A percentile compares a stretch with the other conserved stretches of the same genome.
Evolutionary conservation across 2,329 filamentous ascomycete genomes (phyloP).

Genomic region (Teratosphaeria destructans): DNA sequence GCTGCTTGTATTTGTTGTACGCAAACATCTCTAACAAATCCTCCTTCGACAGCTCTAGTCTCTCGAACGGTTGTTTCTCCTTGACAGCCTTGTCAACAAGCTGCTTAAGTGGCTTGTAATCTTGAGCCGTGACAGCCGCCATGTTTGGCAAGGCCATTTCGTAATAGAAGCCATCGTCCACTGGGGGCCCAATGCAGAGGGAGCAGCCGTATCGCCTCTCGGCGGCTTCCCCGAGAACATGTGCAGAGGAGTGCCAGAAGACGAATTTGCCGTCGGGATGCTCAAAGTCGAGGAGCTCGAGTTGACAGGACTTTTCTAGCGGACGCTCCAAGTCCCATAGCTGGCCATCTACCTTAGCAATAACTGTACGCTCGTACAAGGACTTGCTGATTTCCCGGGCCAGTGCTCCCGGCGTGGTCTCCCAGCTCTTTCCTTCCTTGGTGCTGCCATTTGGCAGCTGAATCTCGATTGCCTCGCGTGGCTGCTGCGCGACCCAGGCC

Average conservation of each 20-base stretch:
- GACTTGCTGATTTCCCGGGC: slow-evolving; percentile 74
- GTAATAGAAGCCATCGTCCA: slow-evolving; percentile 91
- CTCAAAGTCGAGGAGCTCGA: slow-evolving; percentile 78
- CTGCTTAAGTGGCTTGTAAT: slow-evolving; percentile 77
- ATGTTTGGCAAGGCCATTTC: slow-evolving; percentile 79
- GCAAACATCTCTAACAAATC: slow-evolving; percentile 92
- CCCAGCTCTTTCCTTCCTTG: slow-evolving; percentile 71
- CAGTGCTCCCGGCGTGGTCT: slow-evolving; percentile 77
- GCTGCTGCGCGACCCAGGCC: slow-evolving; percentile 60
- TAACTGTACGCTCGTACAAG: slow-evolving; percentile 73
- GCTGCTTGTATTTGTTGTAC: slow-evolving; percentile 97
- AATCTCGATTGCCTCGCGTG: slow-evolving; percentile 63
- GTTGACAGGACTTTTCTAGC: slow-evolving; percentile 73
- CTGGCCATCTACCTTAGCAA: slow-evolving; percentile 73
- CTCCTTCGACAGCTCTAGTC: slow-evolving; percentile 78
- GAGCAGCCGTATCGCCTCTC: slow-evolving; percentile 86
- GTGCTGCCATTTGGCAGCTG: slow-evolving; percentile 63
- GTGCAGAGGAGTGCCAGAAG: slow-evolving; percentile 95
- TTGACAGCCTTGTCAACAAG: slow-evolving; percentile 79
- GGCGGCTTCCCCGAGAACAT: slow-evolving; percentile 88
- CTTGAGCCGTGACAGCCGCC: slow-evolving; percentile 58
- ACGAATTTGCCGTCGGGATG: slow-evolving; percentile 72
- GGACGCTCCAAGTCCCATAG: slow-evolving; percentile 91
- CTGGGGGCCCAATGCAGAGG: slow-evolving; percentile 86
- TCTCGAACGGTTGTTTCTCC: slow-evolving; percentile 92